A percentile compares a stretch with the other conserved stretches of the same genome.
Evolutionary conservation across 148 eudicot genomes (phyloP).

Genomic region (Dysphania ambrosioides): DNA sequence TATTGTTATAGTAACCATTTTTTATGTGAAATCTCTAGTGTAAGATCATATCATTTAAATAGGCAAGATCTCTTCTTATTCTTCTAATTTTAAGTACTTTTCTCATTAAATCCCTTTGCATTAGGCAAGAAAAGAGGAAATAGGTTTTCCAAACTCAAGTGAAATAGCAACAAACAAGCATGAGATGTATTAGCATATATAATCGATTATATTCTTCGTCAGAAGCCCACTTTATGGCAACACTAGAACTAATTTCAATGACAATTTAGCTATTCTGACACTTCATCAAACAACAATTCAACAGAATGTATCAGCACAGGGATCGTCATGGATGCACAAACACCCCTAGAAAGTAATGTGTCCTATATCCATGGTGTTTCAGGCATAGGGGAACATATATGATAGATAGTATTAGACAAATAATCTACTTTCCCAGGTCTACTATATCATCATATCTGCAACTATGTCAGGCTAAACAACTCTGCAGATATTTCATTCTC

Average conservation of each 20-base stretch:
- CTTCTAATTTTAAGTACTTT: no score
- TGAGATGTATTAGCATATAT: background rate
- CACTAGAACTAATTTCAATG: background rate
- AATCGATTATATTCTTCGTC: background rate
- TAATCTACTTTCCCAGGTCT: background rate
- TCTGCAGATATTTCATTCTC: background rate
- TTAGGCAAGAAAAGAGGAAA: background rate
- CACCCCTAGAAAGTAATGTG: background rate
- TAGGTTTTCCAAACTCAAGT: background rate
- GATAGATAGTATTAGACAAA: background rate
- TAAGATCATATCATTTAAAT: no score
- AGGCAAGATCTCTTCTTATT: no score
- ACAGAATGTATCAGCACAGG: background rate
- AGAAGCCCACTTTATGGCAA: no score
- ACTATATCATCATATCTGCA: background rate
- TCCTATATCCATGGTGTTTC: background rate
- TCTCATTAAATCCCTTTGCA: no score
- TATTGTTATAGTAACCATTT: no score
- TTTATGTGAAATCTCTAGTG: no score
- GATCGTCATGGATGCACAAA: constrained; percentile 1
- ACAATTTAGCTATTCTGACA: background rate
- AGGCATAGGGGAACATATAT: background rate
- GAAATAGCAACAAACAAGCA: background rate
- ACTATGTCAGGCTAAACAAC: no score
- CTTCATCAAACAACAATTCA: constrained; percentile 6